A percentile compares a stretch with the other conserved stretches of the same genome.
phyloP scores from a whole-genome alignment of 805 yeast genomes.

The Schwanniomyces occidentalis region DNA sequence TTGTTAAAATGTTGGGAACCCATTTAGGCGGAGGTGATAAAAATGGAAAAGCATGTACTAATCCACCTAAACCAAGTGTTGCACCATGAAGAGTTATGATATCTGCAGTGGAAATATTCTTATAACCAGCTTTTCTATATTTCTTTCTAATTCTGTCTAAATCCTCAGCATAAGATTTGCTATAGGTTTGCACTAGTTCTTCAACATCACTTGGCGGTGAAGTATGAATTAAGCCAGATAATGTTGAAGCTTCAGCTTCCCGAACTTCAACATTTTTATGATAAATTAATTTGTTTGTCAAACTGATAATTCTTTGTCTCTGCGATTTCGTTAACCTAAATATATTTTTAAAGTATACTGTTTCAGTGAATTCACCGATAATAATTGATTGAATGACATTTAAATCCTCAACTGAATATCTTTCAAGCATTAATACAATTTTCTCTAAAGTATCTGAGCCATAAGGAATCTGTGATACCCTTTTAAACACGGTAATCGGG shows the following conservation, averaged over 20 bases:
- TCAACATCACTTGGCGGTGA: conserved; percentile 50
- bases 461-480: conserved; percentile 45
- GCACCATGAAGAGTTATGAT: conserved; percentile 72
- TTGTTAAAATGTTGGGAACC: conserved; percentile 74
- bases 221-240: conserved; percentile 79
- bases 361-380: conserved; percentile 68
- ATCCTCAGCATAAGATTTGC: conserved; percentile 26
- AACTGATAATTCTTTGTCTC: conserved; percentile 48
- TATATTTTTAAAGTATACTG: conserved; percentile 68
- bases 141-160: conserved; percentile 43
- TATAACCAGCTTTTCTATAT: conserved; percentile 40
- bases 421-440: conserved; percentile 41
- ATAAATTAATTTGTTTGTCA: conserved; percentile 54
- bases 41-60: conserved; percentile 88
- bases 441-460: conserved; percentile 17
- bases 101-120: conserved; percentile 38
- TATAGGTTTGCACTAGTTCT: conserved; percentile 41
- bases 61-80: conserved; percentile 82
- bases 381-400: conserved; percentile 56
- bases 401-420: conserved; percentile 28
- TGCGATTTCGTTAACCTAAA: conserved; percentile 51
- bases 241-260: conserved; percentile 65
- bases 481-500: conserved; percentile 48
- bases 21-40: conserved; percentile 87
- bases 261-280: conserved; percentile 74